A percentile compares a stretch with the other conserved stretches of the same genome.
These are phyloP conservation scores for Colletotrichum agaves DNA, from an alignment of 2,329 filamentous ascomycete genomes.

Conservation along the genomic window DNA sequence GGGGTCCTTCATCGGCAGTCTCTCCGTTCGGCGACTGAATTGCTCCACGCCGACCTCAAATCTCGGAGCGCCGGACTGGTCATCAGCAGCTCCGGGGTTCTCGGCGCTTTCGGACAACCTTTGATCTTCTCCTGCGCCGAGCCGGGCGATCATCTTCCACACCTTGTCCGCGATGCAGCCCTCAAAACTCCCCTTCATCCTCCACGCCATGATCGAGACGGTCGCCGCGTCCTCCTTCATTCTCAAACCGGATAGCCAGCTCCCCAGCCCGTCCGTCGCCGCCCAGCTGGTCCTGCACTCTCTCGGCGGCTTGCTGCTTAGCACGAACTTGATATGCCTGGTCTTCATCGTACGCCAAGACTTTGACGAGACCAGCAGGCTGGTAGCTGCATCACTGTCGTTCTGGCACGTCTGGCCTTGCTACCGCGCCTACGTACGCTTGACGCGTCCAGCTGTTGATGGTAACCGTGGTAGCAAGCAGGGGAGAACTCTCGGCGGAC, in stretches of 20 bases:
- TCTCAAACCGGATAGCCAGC: constrained; percentile 53
- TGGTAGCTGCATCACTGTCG: constrained; percentile 54
- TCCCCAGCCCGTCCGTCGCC: constrained; percentile 52
- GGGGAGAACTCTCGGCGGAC: constrained; percentile 55
- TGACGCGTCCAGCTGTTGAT: constrained; percentile 41
- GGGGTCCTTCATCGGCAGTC: neutral
- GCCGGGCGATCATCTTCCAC: too few relatives aligned
- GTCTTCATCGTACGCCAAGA: constrained; percentile 46
- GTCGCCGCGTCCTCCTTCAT: constrained; percentile 60
- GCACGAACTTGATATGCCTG: constrained; percentile 56
- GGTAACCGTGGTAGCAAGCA: constrained; percentile 15
- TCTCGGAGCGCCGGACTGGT: neutral
- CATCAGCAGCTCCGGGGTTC: neutral
- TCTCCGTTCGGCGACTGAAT: constrained; percentile 18
- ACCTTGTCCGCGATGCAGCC: constrained; percentile 37
- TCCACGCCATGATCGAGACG: constrained; percentile 53
- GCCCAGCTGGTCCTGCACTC: constrained; percentile 57
- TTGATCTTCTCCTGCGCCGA: too few relatives aligned
- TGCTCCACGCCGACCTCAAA: constrained; percentile 25
- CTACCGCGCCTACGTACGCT: constrained; percentile 52
- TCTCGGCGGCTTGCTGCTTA: constrained; percentile 59
- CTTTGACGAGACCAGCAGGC: constrained; percentile 46
- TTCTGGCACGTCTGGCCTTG: constrained; percentile 62
- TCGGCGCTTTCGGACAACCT: neutral
- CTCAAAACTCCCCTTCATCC: constrained; percentile 48